Conservation (phyloP, 768 basidiomycete genomes). For the Ramaria rubella region DNA sequence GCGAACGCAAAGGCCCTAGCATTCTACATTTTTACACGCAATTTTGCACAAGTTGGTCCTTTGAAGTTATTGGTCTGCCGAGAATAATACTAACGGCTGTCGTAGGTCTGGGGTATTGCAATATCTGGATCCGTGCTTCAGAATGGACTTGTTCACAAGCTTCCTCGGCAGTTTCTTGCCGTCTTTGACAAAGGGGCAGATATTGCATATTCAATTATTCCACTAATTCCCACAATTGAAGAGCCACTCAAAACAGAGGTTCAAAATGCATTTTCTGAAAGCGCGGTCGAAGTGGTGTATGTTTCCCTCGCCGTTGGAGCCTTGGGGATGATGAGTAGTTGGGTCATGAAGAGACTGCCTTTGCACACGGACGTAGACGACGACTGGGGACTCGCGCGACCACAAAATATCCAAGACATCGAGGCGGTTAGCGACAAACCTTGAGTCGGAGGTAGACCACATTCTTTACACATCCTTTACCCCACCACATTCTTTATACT, state of each 20-base stretch:
- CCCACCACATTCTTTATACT: too few relatives aligned
- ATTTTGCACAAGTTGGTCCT: constrained; percentile 5
- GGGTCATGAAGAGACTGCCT: constrained; percentile 30
- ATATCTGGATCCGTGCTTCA: constrained; percentile 21
- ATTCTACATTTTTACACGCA: constrained; percentile 12
- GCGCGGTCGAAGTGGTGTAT: constrained; percentile 37
- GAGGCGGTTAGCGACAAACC: too few relatives aligned
- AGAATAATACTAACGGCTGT: not conserved
- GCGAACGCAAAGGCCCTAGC: constrained; percentile 23
- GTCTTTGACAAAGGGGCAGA: constrained; percentile 2
- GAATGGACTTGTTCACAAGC: constrained; percentile 18
- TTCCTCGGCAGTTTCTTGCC: constrained; percentile 17
- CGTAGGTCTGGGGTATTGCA: constrained; percentile 22
- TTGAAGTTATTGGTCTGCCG: not conserved
- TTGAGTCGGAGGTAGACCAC: too few relatives aligned
- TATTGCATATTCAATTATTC: constrained; percentile 11
- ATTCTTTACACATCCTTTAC: too few relatives aligned
- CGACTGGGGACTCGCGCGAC: too few relatives aligned
- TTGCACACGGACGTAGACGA: constrained; percentile 26
- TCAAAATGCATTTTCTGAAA: constrained; percentile 19
- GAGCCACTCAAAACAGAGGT: constrained; percentile 16
- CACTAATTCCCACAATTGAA: constrained; percentile 7
- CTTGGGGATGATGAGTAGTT: constrained; percentile 28
- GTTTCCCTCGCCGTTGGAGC: constrained; percentile 35
- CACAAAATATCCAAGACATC: too few relatives aligned